These are phyloP conservation scores for Trichosporon sp. DNA, from an alignment of 1,284 basidiomycete genomes.

Conservation along the genomic window DNA sequence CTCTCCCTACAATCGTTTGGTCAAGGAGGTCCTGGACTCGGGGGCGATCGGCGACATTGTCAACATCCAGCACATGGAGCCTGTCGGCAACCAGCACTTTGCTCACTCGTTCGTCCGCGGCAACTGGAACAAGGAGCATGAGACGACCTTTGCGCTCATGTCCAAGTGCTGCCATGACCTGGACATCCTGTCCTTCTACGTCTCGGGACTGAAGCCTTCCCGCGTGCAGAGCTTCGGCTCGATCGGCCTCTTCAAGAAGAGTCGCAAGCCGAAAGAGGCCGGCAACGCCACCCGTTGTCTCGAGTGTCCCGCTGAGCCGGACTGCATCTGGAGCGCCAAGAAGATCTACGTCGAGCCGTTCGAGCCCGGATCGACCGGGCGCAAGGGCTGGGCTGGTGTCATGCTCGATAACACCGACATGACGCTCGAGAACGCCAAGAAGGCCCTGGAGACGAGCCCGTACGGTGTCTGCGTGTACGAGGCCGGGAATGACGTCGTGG, in stretches of 20 bases:
- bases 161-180: slow-evolving; percentile 86
- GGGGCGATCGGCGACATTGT: slow-evolving; percentile 68
- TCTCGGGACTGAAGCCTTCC: slow-evolving; percentile 53
- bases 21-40: slow-evolving; percentile 66
- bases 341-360: slow-evolving; percentile 49
- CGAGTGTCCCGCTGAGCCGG: slow-evolving; percentile 64
- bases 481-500: slow-evolving; percentile 71
- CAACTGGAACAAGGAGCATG: slow-evolving; percentile 66
- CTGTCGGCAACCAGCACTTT: slow-evolving; percentile 52
- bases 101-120: slow-evolving; percentile 67
- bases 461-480: slow-evolving; percentile 81
- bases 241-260: slow-evolving; percentile 69
- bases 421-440: slow-evolving; percentile 69
- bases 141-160: slow-evolving; percentile 74
- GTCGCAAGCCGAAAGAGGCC: slow-evolving; percentile 63
- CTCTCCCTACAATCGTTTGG: slow-evolving; percentile 69
- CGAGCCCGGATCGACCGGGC: background rate
- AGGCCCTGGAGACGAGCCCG: slow-evolving; percentile 61
- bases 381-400: slow-evolving; percentile 27
- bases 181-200: slow-evolving; percentile 70
- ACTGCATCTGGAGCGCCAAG: slow-evolving; percentile 79
- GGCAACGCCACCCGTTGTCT: slow-evolving; percentile 64
- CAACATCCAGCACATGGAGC: slow-evolving; percentile 56
- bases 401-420: slow-evolving; percentile 66
- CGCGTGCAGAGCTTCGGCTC: slow-evolving; percentile 79